A percentile compares a stretch with the other conserved stretches of the same genome.
Evolutionary conservation across 352 stramenopile genomes (phyloP).

Genomic region (Phytophthora sp.): DNA sequence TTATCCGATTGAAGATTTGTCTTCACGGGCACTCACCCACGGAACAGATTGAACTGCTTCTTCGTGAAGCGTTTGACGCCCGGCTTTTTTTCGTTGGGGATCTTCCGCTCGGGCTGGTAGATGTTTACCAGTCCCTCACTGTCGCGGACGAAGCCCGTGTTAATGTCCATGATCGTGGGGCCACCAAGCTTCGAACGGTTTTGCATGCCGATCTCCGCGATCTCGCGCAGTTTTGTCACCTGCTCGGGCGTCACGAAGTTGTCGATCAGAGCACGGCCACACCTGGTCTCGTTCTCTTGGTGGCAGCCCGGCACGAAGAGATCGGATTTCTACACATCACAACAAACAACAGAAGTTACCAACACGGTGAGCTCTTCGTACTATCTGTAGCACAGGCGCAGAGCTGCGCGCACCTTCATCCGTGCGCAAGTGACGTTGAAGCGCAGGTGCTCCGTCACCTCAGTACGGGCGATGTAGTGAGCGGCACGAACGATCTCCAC

Average conservation of each 20-base stretch:
- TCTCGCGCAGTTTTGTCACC: conserved; percentile 72
- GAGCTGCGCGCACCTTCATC: conserved; percentile 41
- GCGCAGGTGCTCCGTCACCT: conserved; percentile 52
- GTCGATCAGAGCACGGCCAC: conserved; percentile 74
- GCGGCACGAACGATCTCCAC: conserved; percentile 15
- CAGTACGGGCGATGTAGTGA: conserved; percentile 45
- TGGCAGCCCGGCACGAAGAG: conserved; percentile 74
- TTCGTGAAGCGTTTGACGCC: conserved; percentile 68
- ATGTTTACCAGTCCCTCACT: conserved; percentile 90
- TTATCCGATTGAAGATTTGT: background rate
- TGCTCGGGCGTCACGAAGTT: conserved; percentile 76
- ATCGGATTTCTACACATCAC: conserved; percentile 32
- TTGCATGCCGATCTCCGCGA: conserved; percentile 86
- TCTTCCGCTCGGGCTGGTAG: conserved; percentile 65
- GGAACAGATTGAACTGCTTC: conserved; percentile 88
- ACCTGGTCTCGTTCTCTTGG: conserved; percentile 57
- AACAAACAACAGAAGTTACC: conserved; percentile 1
- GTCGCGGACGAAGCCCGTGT: conserved; percentile 90
- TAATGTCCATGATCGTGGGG: conserved; percentile 93
- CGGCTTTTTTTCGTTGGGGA: conserved; percentile 41
- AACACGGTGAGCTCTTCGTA: background rate
- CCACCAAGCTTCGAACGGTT: conserved; percentile 74
- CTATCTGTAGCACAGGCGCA: background rate
- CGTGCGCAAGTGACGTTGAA: conserved; percentile 60
- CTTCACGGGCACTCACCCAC: conserved; percentile 43